Evolutionary conservation across 2,329 filamentous ascomycete species (phyloP).

Genomic region (Arthrobotrys musiformis): DNA sequence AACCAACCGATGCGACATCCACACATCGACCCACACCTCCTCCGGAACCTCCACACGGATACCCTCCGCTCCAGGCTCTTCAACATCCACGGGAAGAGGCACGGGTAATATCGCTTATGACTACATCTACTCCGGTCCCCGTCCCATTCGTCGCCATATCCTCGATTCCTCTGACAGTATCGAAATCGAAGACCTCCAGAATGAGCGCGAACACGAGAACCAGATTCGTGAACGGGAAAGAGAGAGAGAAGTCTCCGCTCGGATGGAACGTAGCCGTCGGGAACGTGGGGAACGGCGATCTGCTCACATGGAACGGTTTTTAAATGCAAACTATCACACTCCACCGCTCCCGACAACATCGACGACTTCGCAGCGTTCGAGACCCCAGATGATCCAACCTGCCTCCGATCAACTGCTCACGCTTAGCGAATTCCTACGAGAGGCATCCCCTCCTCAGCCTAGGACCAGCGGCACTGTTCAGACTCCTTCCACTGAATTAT

Average conservation of each 20-base stretch:
- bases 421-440: conserved; percentile 58
- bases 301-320: conserved; percentile 54
- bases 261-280: conserved; percentile 53
- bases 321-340: conserved; percentile 53
- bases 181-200: conserved; percentile 54
- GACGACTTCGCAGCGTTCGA: conserved; percentile 50
- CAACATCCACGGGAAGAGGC: conserved; percentile 18
- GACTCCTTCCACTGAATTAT: conserved; percentile 20
- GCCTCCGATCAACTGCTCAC: conserved; percentile 56
- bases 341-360: conserved; percentile 50
- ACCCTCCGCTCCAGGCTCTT: conserved; percentile 31
- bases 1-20: conserved; percentile 50
- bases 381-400: conserved; percentile 55
- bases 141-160: conserved; percentile 50
- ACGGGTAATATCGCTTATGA: conserved; percentile 37
- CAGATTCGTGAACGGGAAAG: conserved; percentile 52
- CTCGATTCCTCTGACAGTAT: conserved; percentile 51
- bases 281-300: conserved; percentile 50
- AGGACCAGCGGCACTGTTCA: conserved; percentile 26
- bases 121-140: conserved; percentile 50
- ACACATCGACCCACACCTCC: conserved; percentile 39
- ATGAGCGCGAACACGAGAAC: conserved; percentile 54
- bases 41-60: conserved; percentile 49
- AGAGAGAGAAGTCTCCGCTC: conserved; percentile 46
- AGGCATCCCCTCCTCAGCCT: conserved; percentile 44